Base-by-base conservation (phyloP, 2,329 filamentous ascomycete genomes). In the Ramichloridium luteum region DNA sequence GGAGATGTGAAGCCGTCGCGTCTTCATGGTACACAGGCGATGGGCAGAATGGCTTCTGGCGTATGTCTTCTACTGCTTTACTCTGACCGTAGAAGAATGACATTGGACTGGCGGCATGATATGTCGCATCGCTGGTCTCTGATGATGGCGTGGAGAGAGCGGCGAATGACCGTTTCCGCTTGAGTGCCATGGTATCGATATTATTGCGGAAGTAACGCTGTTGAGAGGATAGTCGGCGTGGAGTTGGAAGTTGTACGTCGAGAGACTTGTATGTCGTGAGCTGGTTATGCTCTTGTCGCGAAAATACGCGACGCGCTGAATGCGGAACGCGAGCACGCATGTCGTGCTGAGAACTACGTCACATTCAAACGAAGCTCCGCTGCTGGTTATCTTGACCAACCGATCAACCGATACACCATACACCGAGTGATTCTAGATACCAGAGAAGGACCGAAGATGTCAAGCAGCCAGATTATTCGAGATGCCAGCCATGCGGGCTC, bases 401-500 rank as follows among this genome's bases (percentile, higher is more conserved):
- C 8, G 20, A 8, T 23, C n/a, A 23, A 8, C 20, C n/a, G 20
- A 23, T 23, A 23, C 20, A 23, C n/a, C 20, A 8, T 23, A 8
- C 20, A 23, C 8, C 13, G 16, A 16, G 9, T 13, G n/a, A n/a
- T 26, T 23, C 20, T 8, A 23, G 20, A 23, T n/a, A 23, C 20
- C n/a, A n/a, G n/a, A 23, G 8, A 8, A n/a, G 20, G 16, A 17
- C 30, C 11, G 32, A 40, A 17, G 22, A 49, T 47, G 46, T 39
- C 46, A 13, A 38, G 17, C 33, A 38, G 39, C 31, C 36, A 62
- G 54, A 56, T 47, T 47, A 28, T 55, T 31, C 61, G 77, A 49
- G 55, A 63, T 43, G 77, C 84, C 13, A 74, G 68, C 34, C 90
- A 96, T 55, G 85, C 88, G 13, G 81, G 82, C 23, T 79, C 75